Evolutionary conservation across 169 alveolate genomes (phyloP).

Genomic region (Ophryocystis elektroscirrha): DNA sequence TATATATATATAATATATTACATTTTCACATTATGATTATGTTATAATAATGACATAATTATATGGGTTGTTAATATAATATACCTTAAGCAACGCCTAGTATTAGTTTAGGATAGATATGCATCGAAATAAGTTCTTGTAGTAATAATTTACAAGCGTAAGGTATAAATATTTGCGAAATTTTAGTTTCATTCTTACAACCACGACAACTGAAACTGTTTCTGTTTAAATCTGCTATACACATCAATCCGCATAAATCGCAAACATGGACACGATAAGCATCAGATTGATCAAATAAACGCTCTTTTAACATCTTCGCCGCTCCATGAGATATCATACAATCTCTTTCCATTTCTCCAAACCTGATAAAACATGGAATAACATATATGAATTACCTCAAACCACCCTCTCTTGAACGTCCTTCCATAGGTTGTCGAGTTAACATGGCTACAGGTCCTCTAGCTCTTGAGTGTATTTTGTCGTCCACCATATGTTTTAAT

Average conservation of each 20-base stretch:
- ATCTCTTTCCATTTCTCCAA: constrained; percentile 99
- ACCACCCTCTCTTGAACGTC: constrained; percentile 55
- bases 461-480: constrained; percentile 92
- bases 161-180: constrained; percentile 80
- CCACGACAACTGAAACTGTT: constrained; percentile 64
- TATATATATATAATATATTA: background rate
- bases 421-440: constrained; percentile 99
- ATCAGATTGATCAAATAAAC: constrained; percentile 93
- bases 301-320: constrained; percentile 93
- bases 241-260: constrained; percentile 77
- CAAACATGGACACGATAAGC: constrained; percentile 96
- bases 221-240: constrained; percentile 71
- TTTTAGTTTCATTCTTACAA: constrained; percentile 60
- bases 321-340: constrained; percentile 99
- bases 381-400: constrained; percentile 31
- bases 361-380: constrained; percentile 43
- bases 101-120: constrained; percentile 77
- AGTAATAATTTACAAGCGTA: constrained; percentile 90
- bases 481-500: constrained; percentile 99
- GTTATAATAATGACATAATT: background rate
- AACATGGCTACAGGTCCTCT: constrained; percentile 90
- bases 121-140: constrained; percentile 95
- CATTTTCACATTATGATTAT: too few relatives aligned
- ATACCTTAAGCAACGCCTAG: constrained; percentile 19
- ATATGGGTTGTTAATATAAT: background rate